Percentiles rank a stretch among this genome's conserved stretches.
Conservation (phyloP, 2,329 filamentous ascomycete genomes). For the Claviceps capensis region DNA sequence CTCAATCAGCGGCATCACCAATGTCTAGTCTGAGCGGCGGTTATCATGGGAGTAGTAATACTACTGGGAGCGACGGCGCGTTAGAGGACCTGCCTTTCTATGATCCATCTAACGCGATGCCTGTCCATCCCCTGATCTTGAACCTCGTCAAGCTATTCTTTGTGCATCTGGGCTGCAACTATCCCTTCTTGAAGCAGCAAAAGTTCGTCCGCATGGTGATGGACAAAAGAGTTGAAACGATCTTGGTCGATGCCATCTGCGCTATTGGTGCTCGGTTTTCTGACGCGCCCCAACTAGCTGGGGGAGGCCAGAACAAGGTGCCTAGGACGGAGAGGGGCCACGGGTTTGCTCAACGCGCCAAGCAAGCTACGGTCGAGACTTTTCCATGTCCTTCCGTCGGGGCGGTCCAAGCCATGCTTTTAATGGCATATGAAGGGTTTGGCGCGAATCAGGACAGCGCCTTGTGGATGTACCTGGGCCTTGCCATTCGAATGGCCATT, state of each 20-base stretch:
- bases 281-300: slow-evolving; percentile 35
- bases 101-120: slow-evolving; percentile 54
- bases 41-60: slow-evolving; percentile 24
- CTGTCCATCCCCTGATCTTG: slow-evolving; percentile 62
- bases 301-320: slow-evolving; percentile 32
- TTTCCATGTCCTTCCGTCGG: slow-evolving; percentile 73
- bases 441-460: slow-evolving; percentile 80
- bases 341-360: slow-evolving; percentile 68
- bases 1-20: slow-evolving; percentile 40
- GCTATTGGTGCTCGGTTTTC: slow-evolving; percentile 73
- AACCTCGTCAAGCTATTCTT: slow-evolving; percentile 74
- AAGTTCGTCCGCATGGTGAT: slow-evolving; percentile 63
- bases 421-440: slow-evolving; percentile 82
- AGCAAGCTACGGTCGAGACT: slow-evolving; percentile 68
- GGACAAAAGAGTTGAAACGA: slow-evolving; percentile 70
- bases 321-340: slow-evolving; percentile 57
- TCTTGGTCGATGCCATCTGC: slow-evolving; percentile 77
- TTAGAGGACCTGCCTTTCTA: slow-evolving; percentile 56
- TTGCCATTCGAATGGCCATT: slow-evolving; percentile 71
- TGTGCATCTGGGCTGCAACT: slow-evolving; percentile 68
- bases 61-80: slow-evolving; percentile 28
- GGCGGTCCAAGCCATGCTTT: slow-evolving; percentile 68
- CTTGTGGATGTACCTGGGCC: slow-evolving; percentile 85
- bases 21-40: slow-evolving; percentile 25
- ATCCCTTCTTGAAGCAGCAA: slow-evolving; percentile 63